These are phyloP conservation scores for Astragalus membranaceus DNA, from an alignment of 306 rosid genomes.

Conservation along the genomic window DNA sequence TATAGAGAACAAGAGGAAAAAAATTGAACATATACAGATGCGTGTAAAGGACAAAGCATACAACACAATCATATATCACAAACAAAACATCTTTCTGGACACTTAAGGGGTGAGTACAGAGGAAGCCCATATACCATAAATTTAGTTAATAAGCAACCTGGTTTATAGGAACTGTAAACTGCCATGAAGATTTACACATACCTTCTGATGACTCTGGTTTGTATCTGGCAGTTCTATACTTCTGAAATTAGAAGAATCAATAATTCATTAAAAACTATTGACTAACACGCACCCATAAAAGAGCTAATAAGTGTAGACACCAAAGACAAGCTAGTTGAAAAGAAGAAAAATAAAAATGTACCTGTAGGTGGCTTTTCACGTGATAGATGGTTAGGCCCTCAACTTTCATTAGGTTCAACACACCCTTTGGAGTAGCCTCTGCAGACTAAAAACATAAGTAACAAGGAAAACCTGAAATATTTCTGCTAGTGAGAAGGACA, in stretches of 20 bases:
- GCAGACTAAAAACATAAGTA: conserved; percentile 25
- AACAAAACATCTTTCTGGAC: background rate
- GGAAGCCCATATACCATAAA: background rate
- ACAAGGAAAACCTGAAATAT: background rate
- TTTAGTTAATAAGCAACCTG: background rate
- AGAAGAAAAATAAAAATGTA: conserved; percentile 25
- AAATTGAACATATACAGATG: background rate
- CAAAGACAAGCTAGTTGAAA: background rate
- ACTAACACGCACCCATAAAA: background rate
- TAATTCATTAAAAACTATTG: background rate
- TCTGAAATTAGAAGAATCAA: conserved; percentile 41
- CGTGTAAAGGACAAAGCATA: background rate
- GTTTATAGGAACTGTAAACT: conserved; percentile 19
- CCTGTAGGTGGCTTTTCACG: conserved; percentile 96
- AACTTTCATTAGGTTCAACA: conserved; percentile 76
- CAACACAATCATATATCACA: background rate
- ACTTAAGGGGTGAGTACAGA: background rate
- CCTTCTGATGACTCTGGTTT: conserved; percentile 86
- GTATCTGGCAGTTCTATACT: conserved; percentile 92
- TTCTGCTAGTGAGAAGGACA: background rate
- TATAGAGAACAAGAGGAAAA: background rate
- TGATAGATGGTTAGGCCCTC: conserved; percentile 93
- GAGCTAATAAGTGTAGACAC: conserved; percentile 4
- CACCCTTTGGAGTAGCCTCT: conserved; percentile 99
- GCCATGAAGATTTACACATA: conserved; percentile 23